Conservation (phyloP, 257 asterid genomes). For the Solanum infundibuliforme region DNA sequence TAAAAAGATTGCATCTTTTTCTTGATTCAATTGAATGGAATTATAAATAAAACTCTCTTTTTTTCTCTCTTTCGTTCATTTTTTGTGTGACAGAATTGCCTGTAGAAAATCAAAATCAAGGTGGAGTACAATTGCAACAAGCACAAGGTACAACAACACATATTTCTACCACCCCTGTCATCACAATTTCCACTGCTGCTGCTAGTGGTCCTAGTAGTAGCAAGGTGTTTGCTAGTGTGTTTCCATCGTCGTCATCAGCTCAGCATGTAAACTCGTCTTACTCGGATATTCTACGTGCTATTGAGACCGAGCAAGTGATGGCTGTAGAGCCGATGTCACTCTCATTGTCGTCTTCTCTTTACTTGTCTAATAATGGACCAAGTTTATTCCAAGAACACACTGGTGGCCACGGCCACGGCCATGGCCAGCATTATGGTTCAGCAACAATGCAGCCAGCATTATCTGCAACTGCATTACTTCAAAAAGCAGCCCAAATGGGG, state of each 20-base stretch:
- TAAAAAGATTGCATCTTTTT: constrained; percentile 3
- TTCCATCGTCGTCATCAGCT: constrained; percentile 23
- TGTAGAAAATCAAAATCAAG: constrained; percentile 33
- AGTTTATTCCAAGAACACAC: constrained; percentile 31
- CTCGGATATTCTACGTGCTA: constrained; percentile 25
- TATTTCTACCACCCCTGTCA: constrained; percentile 4
- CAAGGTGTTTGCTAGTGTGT: constrained; percentile 21
- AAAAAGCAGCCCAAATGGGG: constrained; percentile 85
- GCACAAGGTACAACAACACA: constrained; percentile 11
- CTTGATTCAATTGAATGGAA: constrained; percentile 6
- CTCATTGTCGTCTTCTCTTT: constrained; percentile 48
- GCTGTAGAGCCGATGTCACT: constrained; percentile 52
- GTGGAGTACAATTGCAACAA: constrained; percentile 18
- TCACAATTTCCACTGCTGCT: constrained; percentile 2
- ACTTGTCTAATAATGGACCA: constrained; percentile 20
- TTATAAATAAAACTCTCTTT: background rate
- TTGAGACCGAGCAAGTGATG: constrained; percentile 7
- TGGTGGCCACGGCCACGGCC: background rate
- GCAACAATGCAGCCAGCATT: constrained; percentile 38
- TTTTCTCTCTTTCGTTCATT: background rate
- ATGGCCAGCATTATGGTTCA: constrained; percentile 12
- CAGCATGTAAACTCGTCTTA: constrained; percentile 19
- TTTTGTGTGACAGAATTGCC: constrained; percentile 40
- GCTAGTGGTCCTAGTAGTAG: constrained; percentile 17
- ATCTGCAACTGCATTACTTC: constrained; percentile 86